Base-by-base conservation (phyloP, 805 yeast genomes). In the Schwanniomyces yamadae region DNA sequence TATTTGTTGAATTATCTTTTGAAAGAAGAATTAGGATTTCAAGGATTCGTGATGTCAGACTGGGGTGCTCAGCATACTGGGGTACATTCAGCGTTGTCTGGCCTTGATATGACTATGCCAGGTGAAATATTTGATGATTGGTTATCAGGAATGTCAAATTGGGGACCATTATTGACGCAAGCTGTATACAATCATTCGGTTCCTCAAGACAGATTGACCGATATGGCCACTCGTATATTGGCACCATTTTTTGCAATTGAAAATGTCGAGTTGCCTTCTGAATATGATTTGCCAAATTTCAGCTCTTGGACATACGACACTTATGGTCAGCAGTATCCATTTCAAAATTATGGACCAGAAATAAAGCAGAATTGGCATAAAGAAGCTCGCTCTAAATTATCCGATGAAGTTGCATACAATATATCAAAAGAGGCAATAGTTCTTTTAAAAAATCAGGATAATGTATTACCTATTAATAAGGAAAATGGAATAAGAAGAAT, bases 41-140 rank as follows among this genome's bases (percentile, higher is more conserved):
- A 79, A 57, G 85, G 84, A 0, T 79, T 77, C 53, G 80, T 79
- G n/a, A 71, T 78, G 38, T 69, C 80, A 18, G 84, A 79, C 49
- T 78, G 84, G 82, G 78, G 76, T n/a, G 84, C 81, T 4, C 80
- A 73, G 40, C 80, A 73, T 44, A 51, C 73, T 6, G 84, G 84
- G 5, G 77, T 78, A 4, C 64, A 68, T 33, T 68, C 80, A 1
- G 79, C 75, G 1, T 55, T 76, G 16, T 69, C 82, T 2, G 86
- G 86, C 2, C 55, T 77, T 23, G 85, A 80, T 54, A 77, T 80
- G 82, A 63, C 75, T 9, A 78, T 80, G 84, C 84, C 84, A 1
- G 78, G 80, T 2, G 78, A 74, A 37, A 55, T 66, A 1, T 73
- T 70, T 43, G 77, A 76, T 38, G 75, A 66, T 30, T 73, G 78